Percentiles rank a stretch among this genome's conserved stretches.
These are phyloP conservation scores for Fusarium sp. DNA, from an alignment of 2,329 filamentous ascomycete genomes.

Conservation along the genomic window DNA sequence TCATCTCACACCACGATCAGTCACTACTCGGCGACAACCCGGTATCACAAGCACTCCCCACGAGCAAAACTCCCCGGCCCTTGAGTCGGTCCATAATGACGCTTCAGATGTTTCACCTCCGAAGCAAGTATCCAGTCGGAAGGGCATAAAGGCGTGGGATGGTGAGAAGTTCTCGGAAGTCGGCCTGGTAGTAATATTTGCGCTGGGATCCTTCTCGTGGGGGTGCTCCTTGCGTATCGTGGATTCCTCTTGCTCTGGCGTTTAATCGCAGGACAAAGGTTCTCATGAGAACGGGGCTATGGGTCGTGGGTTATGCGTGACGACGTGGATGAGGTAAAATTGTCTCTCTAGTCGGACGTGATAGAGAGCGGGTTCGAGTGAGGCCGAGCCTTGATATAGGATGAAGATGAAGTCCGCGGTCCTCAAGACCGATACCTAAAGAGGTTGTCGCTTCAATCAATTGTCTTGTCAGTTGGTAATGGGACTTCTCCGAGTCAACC, in stretches of 20 bases:
- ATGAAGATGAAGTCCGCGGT: neutral
- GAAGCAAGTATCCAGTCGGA: neutral
- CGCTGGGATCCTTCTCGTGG: constrained; percentile 32
- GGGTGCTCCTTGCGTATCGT: constrained; percentile 9
- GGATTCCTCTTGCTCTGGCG: constrained; percentile 27
- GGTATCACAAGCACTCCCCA: constrained; percentile 2
- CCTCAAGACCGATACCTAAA: neutral
- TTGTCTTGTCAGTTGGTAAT: neutral
- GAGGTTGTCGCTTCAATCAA: neutral
- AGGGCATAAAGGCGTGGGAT: constrained; percentile 29
- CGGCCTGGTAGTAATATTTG: constrained; percentile 22
- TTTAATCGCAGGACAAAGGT: constrained; percentile 18
- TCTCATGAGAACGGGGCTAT: constrained; percentile 38
- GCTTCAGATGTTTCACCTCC: neutral
- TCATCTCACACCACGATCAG: constrained; percentile 29
- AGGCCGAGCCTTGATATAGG: neutral
- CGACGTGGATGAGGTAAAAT: constrained; percentile 34
- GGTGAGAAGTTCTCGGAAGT: constrained; percentile 9
- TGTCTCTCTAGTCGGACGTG: constrained; percentile 1
- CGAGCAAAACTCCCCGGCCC: neutral
- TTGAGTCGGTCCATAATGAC: constrained; percentile 19
- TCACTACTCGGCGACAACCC: constrained; percentile 13
- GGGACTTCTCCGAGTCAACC: neutral
- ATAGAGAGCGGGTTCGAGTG: neutral
- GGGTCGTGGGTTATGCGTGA: constrained; percentile 18